Evolutionary conservation across 768 basidiomycete species (phyloP).

Genomic region (Dacryopinax primogenitus): DNA sequence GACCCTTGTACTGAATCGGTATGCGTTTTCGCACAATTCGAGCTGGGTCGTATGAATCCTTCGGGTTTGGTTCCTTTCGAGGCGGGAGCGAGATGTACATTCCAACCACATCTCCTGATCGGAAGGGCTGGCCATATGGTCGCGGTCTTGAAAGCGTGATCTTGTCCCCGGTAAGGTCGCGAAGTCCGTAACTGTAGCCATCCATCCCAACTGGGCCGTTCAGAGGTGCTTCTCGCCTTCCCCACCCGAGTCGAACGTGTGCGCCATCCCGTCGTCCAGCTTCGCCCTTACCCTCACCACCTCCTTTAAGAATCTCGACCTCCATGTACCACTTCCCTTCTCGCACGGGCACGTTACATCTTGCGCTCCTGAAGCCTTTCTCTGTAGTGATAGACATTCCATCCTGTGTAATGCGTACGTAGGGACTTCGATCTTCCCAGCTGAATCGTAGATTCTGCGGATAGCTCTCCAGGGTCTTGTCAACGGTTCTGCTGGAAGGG

Average conservation of each 20-base stretch:
- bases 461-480: conserved; percentile 67
- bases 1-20: conserved; percentile 90
- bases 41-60: conserved; percentile 67
- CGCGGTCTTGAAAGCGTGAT: conserved; percentile 70
- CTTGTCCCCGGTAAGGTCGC: conserved; percentile 88
- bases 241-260: conserved; percentile 86
- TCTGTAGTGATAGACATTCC: conserved; percentile 64
- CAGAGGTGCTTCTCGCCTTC: conserved; percentile 78
- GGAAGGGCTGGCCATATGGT: conserved; percentile 61
- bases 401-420: conserved; percentile 65
- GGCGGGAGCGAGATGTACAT: conserved; percentile 85
- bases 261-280: conserved; percentile 46
- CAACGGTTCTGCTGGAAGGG: conserved; percentile 44
- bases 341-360: conserved; percentile 77
- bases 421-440: conserved; percentile 84
- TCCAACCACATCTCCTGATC: conserved; percentile 78
- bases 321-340: conserved; percentile 94
- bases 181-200: conserved; percentile 80
- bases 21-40: conserved; percentile 79
- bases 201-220: conserved; percentile 89
- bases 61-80: conserved; percentile 41
- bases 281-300: conserved; percentile 39
- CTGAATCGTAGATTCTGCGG: conserved; percentile 55
- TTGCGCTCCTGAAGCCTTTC: conserved; percentile 80
- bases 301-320: conserved; percentile 62